Base-by-base conservation (phyloP, 2,329 filamentous ascomycete genomes). In the Penicillium corylophilum region DNA sequence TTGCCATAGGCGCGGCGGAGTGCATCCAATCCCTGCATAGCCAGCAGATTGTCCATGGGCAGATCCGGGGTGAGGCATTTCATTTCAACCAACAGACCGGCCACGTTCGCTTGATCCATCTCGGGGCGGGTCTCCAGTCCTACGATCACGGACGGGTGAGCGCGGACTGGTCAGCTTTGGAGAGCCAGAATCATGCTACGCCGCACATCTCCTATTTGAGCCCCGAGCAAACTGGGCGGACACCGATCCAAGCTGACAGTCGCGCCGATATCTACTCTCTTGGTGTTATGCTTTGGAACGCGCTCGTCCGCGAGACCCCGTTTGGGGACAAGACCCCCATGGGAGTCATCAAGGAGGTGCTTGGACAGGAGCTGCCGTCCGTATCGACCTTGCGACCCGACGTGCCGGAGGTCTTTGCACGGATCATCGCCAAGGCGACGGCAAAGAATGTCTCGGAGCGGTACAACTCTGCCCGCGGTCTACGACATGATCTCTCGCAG, bases 221-320 rank as follows among this genome's bases (percentile, higher is more conserved):
- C 26, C 26, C 24, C 42, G 42, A 44, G 15, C 42, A 44, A n/a
- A 44, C 42, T n/a, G n/a, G 42, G 26, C 28, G 8, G 26, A 22
- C 42, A 26, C 42, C 42, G 26, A 33, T 33, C 24, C 42, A 33
- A 18, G 13, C 42, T 5, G 42, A 44, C 42, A 44, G 20, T 33
- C 42, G 42, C 7, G 42, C 42, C 42, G 42, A 44, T 44, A 44
- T 44, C 12, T 44, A 44, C 26, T 44, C 42, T 16, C 42, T 44
- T 16, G 42, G 42, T 9, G 8, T 44, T 9, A 5, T 44, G 42
- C 13, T 44, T 8, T 44, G 42, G 42, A 44, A 23, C 28, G 16
- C n/a, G 2, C 29, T 33, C 5, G 29, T 33, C 15, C 29, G 29
- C 15, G 29, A 33, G 29, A n/a, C 15, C 15, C 29, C 29, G 13